Conservation (phyloP, 1,284 basidiomycete genomes). For the Calocybe gambosa region DNA sequence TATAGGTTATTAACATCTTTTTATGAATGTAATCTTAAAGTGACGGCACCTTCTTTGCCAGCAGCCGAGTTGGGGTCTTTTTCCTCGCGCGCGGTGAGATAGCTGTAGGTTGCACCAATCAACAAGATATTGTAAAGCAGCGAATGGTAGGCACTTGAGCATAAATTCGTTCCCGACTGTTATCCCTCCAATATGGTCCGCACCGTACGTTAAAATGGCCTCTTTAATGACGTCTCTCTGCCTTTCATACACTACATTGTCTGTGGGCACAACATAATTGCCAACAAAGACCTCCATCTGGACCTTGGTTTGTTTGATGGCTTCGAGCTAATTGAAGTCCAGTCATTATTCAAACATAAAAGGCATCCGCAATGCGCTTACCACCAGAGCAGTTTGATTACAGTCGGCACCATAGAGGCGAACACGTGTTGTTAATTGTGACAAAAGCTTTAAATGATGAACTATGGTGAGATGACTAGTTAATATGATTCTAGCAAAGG, state of each 20-base stretch:
- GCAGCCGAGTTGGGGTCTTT: conserved; percentile 46
- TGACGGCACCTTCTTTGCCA: conserved; percentile 27
- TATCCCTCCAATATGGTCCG: conserved; percentile 72
- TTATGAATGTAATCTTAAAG: not conserved
- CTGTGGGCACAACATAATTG: conserved; percentile 65
- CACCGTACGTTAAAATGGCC: conserved; percentile 61
- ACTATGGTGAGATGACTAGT: not conserved
- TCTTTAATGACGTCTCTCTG: conserved; percentile 40
- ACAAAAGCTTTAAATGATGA: conserved; percentile 32
- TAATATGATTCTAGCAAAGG: not conserved
- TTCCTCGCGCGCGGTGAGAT: conserved; percentile 34
- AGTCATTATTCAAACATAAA: not conserved
- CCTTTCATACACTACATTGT: conserved; percentile 56
- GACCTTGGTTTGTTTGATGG: conserved; percentile 80
- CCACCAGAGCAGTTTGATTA: conserved; percentile 40
- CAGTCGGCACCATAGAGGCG: conserved; percentile 45
- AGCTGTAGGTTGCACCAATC: conserved; percentile 31
- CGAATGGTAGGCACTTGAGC: conserved; percentile 45
- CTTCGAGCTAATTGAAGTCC: conserved; percentile 31
- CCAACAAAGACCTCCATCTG: conserved; percentile 82
- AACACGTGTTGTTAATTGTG: conserved; percentile 39
- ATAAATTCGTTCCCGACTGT: conserved; percentile 84
- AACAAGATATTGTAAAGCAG: not conserved
- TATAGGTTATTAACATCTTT: not conserved
- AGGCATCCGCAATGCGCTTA: conserved; percentile 18